Conservation (phyloP, 2,329 filamentous ascomycete genomes). For the Aspergillus brunneoviolaceus region DNA sequence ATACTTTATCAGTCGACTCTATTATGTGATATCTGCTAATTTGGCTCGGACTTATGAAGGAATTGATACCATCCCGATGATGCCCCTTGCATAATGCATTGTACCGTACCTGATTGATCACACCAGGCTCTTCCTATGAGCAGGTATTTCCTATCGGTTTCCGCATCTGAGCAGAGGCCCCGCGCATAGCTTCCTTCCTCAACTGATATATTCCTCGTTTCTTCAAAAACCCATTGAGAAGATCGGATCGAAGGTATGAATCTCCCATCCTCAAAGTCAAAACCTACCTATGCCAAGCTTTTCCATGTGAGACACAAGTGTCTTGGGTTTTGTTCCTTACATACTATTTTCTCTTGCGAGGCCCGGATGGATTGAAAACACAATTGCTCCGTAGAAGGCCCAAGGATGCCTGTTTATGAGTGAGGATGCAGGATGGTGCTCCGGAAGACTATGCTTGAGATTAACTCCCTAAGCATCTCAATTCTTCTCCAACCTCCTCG, state of each 20-base stretch:
- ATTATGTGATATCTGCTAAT: background rate
- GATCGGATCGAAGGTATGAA: background rate
- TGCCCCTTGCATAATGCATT: background rate
- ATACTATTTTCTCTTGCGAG: background rate
- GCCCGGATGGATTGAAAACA: background rate
- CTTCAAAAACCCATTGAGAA: no score
- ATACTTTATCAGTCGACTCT: background rate
- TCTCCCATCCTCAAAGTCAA: background rate
- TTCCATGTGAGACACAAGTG: background rate
- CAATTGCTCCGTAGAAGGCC: background rate
- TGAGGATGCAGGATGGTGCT: background rate
- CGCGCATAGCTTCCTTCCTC: no score
- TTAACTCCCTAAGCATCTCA: background rate
- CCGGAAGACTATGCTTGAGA: background rate
- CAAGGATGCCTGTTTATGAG: background rate
- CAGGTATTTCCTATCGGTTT: no score
- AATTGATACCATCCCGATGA: background rate
- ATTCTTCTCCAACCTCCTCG: background rate
- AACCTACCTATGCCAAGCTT: background rate
- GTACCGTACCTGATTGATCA: background rate
- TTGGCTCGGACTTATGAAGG: background rate
- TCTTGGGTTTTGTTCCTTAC: background rate
- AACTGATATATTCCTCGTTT: no score
- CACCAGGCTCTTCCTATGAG: background rate
- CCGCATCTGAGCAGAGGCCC: no score